Evolutionary conservation across 1,284 basidiomycete species (phyloP), one percentile per base, ranked within the genome.

Genomic region (Cutaneotrichosporon arboriforme): DNA sequence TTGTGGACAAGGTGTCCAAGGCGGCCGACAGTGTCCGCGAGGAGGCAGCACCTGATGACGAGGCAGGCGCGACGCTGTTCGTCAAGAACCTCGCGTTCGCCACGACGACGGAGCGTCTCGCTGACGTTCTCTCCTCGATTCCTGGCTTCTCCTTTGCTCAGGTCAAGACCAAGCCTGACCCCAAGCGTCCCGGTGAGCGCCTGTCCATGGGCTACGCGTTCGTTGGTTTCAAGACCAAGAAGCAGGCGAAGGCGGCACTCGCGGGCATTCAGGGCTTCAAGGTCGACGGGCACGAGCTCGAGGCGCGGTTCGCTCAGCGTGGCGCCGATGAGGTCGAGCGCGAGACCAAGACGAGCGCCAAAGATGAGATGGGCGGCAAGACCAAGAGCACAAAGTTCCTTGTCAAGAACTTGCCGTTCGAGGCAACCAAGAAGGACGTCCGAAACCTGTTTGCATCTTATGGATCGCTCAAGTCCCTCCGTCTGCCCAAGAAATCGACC

Each of bases 381-480:
- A 68, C 69, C 13, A 79, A 80, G 61, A 84, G 85, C 57, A 88
- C 89, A 59, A 92, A 93, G 81, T 84, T 97, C 79, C 82, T 97
- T 44, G 88, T 97, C 65, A 98, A 97, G 81, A 98, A 98, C 69
- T 80, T 97, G 57, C 92, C 94, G 18, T 98, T 98, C 77, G 94
- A 98, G 76, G 89, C 87, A 44, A 88, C 86, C 40, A 91, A 90
- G 79, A 90, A 88, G 77, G 94, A 98, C 63, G 81, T 98, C 18
- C 81, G 87, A 49, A 86, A 89, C 58, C 75, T 97, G 23, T 93
- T 96, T 73, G 81, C 88, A 20, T 82, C 88, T 0, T 90, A 97
- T 64, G 93, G 92, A 1, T 85, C 88, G 60, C 82, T 97, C 73
- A 94, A 94, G 76, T 88, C 90, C 8, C 84, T 92, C 9, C 85